Percentiles rank a stretch among this genome's conserved stretches.
phyloP scores from a whole-genome alignment of 2,329 filamentous ascomycete species.

The Arthroderma uncinatum region DNA sequence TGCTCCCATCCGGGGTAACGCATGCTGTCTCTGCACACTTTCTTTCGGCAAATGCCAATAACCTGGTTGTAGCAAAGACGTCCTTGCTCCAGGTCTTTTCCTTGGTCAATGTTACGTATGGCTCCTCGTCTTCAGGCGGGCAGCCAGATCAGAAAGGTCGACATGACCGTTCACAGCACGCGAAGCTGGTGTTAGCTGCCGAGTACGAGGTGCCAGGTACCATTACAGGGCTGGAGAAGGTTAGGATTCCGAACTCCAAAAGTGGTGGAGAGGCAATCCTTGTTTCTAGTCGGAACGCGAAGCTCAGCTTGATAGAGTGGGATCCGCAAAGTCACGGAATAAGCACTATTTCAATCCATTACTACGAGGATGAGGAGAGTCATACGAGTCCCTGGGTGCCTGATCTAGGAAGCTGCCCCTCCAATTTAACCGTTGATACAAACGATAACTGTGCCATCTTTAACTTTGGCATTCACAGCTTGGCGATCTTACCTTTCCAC shows the following conservation, averaged over 20 bases:
- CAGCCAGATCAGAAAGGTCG: slow-evolving; percentile 43
- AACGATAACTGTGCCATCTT: slow-evolving; percentile 86
- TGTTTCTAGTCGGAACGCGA: slow-evolving; percentile 78
- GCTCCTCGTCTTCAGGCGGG: slow-evolving; percentile 33
- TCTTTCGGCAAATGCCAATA: slow-evolving; percentile 60
- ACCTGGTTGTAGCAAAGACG: slow-evolving; percentile 83
- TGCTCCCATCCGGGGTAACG: slow-evolving; percentile 86
- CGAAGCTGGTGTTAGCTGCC: slow-evolving; percentile 71
- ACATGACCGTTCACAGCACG: slow-evolving; percentile 53
- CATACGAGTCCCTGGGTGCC: slow-evolving; percentile 72
- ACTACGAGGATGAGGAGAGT: slow-evolving; percentile 90
- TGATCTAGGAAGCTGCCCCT: slow-evolving; percentile 62
- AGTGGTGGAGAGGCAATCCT: slow-evolving; percentile 76
- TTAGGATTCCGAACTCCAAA: slow-evolving; percentile 61
- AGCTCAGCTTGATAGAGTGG: slow-evolving; percentile 89
- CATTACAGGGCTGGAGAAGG: slow-evolving; percentile 66
- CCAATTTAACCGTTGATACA: slow-evolving; percentile 77
- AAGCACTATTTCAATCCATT: slow-evolving; percentile 88
- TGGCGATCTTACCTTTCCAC: slow-evolving; percentile 88
- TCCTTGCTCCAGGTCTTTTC: slow-evolving; percentile 88
- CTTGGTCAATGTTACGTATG: slow-evolving; percentile 46
- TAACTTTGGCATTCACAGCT: slow-evolving; percentile 77
- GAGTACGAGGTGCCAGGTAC: slow-evolving; percentile 79
- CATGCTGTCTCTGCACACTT: slow-evolving; percentile 74
- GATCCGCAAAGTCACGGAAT: slow-evolving; percentile 68